Base-by-base conservation (phyloP, 2,329 filamentous ascomycete genomes). In the Anthostomella pinea region DNA sequence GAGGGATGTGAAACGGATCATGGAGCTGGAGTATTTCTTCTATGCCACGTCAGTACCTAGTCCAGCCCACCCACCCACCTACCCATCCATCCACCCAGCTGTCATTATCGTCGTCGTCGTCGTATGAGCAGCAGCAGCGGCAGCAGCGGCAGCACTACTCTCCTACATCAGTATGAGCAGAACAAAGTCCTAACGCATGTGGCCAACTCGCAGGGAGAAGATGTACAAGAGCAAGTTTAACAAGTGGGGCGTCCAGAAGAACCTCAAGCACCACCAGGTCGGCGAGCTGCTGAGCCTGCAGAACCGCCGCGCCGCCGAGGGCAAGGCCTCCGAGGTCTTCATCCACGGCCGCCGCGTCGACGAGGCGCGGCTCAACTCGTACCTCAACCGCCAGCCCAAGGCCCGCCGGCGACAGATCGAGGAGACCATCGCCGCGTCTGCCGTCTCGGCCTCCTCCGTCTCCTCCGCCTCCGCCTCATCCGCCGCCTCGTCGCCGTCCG, bases 171-270 rank as follows among this genome's bases (percentile, higher is more conserved):
- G 29, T 24, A 11, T 8, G 22, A 14, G 27, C n/a, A 27, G 25
- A 4, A n/a, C n/a, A n/a, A n/a, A n/a, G n/a, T 22, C 11, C 21
- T 7, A 22, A 22, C 11, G 21, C 21, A 7, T 35, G 40, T 46
- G 29, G 46, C 34, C 18, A 15, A 7, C 9, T 8, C 8, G 6
- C 17, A 51, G 48, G 21, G 47, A 49, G 24, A 52, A 51, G 30
- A 51, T 52, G 49, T 52, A 49, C 18, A 52, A 52, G 35, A 46
- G 44, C 31, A 45, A 45, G 8, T 48, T 52, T 35, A 45, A 45
- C 23, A 47, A 41, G 34, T 52, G 49, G 49, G 47, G 49, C 24
- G 18, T 52, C 13, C 47, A 52, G 28, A 52, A 52, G 39, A 50
- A 52, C 35, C 37, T 51, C 18, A 40, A 40, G 13, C 45, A 46